Evolutionary conservation across 257 asterid genomes (phyloP), one percentile per base, ranked within the genome.

Genomic region (Coffea eugenioides): DNA sequence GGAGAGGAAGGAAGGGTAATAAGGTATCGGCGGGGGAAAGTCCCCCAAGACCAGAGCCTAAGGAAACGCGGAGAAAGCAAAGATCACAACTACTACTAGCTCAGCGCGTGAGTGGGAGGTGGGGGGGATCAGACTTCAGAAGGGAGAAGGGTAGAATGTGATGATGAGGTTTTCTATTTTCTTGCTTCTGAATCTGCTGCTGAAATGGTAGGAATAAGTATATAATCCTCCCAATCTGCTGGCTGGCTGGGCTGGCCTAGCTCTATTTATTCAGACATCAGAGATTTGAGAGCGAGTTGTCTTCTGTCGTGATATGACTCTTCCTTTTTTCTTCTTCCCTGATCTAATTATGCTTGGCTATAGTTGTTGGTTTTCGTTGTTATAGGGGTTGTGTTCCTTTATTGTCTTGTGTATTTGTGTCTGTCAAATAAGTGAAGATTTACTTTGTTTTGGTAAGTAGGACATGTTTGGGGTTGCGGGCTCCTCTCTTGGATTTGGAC

Each of bases 41-140:
- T 75, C 98, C 87, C 98, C 97, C 98, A 91, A 83, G 86, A 88
- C 73, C 92, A 94, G 91, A 91, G 98, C 91, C 98, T 88, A 80
- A 88, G 93, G 95, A 80, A 85, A 89, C 93, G 98, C 92, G 92
- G 92, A 92, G 90, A 88, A 88, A 85, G 86, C 78, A 76, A 77
- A 83, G 66, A 39, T 64, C 21, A 61, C 64, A 12, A 48, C 52
- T 52, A 52, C 59, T 52, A 52, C 21, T 52, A 46, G 82, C 73
- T 79, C 74, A 72, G 83, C 77, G 79, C 62, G 76, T 41, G 81
- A 41, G 70, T 54, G 48, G 71, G 74, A 57, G n/a, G 69, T 34
- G 15, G 48, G 21, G 3, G 12, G 70, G 11, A 9, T 6, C 31
- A 7, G 52, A 39, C 25, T 39, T 48, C 39, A 36, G 20, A n/a